Evolutionary conservation across 163 green algal genomes (phyloP), one percentile per base, ranked within the genome.

Genomic region (Picocystis sp.): DNA sequence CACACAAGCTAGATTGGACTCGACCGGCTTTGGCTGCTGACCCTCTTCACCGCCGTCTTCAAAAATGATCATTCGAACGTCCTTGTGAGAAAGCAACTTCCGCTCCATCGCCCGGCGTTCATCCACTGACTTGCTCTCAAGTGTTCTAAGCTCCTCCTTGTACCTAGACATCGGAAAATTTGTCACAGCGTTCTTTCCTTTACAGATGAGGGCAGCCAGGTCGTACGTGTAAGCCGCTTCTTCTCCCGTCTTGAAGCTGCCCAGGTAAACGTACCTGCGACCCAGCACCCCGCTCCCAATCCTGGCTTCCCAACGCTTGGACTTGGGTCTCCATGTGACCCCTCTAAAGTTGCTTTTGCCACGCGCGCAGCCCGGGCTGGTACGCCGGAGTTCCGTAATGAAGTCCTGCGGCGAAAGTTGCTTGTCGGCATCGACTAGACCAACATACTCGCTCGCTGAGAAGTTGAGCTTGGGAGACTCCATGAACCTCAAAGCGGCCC

Each of bases 121-220:
- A 8, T 38, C 29, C 29, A 38, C 29, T 8, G 29, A 38, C 29
- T 38, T 38, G 8, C 29, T 38, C 8, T 38, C 29, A 38, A 38
- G 29, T 38, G 5, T 35, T 11, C 3, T 10, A 3, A 54, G 5
- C 13, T 54, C 47, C 25, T 23, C 6, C 17, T 54, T 35, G 47
- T 54, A 54, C 47, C 38, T 35, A 14, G 47, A 54, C 25, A 54
- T 54, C 25, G 34, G 25, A 35, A 41, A 54, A 14, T 54, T 54
- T 14, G 47, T 54, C n/a, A 54, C 47, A 5, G 47, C 47, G 13
- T 54, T 54, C 17, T 45, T 21, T 13, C 47, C 47, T 21, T 54
- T 33, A 14, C 38, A 45, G 25, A 33, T 54, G 47, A 54, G 34
- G 13, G 47, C n/a, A 11, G 47, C 19, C n/a, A 33, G 47, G 47